Base-by-base conservation (phyloP, 2,329 filamentous ascomycete genomes). In the Fusarium sp. region DNA sequence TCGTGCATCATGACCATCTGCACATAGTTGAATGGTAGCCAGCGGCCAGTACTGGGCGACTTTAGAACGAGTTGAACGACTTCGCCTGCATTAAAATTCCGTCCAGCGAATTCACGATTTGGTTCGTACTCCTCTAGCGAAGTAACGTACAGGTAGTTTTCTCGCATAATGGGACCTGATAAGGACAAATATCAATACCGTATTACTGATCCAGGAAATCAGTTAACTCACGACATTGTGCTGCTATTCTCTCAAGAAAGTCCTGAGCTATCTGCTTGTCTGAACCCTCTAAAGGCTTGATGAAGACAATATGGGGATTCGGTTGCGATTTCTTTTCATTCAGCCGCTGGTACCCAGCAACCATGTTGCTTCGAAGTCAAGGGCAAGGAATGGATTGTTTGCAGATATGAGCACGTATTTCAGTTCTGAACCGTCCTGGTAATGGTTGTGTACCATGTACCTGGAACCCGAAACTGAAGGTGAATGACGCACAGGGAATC, bases 1-100 rank as follows among this genome's bases (percentile, higher is more conserved):
- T 96, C 94, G 80, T 97, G 94, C 90, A 97, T 95, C 94, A 97
- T 97, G 74, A 97, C 94, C 93, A 96, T 96, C 82, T 96, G 93
- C 21, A 97, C 93, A 78, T 95, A 94, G 69, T 90, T 86, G 79
- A 96, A 95, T 0, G 93, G 93, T 28, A 97, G 85, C 94, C 94
- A 97, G 66, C 85, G 88, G 32, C 89, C 89, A 1, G 87, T 88
- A 9, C 83, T 85, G 0, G 87, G 88, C 1, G 93, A 90, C 75
- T 92, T 92, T 32, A 97, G 87, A 3, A 97, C 94, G 3, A 97
- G 87, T 82, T 97, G 94, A 57, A 97, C 90, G 40, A 96, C 92
- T 80, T 97, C 94, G 38, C 94, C 95, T 12, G 92, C 93, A 75
- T 97, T 97, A 86, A 97, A 97, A 80, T 97, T 97, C 62, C 94